These are phyloP conservation scores for Lepidium aucheri DNA, from an alignment of 345 rosid genomes.

Conservation along the genomic window DNA sequence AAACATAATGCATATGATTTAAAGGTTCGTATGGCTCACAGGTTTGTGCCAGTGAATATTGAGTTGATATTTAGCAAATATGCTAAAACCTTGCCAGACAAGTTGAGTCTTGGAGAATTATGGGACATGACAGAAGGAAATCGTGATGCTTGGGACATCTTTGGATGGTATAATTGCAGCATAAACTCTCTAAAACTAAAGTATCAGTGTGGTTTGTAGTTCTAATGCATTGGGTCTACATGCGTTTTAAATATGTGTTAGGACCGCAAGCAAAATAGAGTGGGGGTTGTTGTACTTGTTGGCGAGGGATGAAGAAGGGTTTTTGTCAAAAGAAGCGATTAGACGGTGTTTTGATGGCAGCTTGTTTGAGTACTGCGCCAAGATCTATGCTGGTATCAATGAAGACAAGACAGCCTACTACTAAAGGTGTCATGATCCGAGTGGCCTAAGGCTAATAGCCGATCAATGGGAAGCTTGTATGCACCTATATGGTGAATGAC, in stretches of 20 bases:
- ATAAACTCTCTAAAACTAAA: background rate
- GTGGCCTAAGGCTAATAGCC: background rate
- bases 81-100: constrained; percentile 58
- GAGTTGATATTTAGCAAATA: constrained; percentile 82
- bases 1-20: background rate
- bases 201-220: background rate
- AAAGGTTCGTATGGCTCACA: constrained; percentile 5
- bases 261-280: constrained; percentile 53
- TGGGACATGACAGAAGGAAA: constrained; percentile 84
- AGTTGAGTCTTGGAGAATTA: constrained; percentile 50
- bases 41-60: constrained; percentile 51
- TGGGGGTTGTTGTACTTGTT: constrained; percentile 59
- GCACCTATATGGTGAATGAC: background rate
- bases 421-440: background rate
- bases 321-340: constrained; percentile 69
- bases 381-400: constrained; percentile 28
- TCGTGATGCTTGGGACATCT: constrained; percentile 43
- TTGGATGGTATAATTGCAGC: constrained; percentile 46
- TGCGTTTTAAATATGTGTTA: constrained; percentile 1
- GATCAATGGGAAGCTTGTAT: background rate
- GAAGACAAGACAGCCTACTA: constrained; percentile 30
- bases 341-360: constrained; percentile 75
- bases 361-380: constrained; percentile 74
- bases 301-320: constrained; percentile 75
- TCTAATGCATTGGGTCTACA: background rate